Evolutionary conservation across 2,329 filamentous ascomycete genomes (phyloP).

Genomic region (Graphilbum sp.): DNA sequence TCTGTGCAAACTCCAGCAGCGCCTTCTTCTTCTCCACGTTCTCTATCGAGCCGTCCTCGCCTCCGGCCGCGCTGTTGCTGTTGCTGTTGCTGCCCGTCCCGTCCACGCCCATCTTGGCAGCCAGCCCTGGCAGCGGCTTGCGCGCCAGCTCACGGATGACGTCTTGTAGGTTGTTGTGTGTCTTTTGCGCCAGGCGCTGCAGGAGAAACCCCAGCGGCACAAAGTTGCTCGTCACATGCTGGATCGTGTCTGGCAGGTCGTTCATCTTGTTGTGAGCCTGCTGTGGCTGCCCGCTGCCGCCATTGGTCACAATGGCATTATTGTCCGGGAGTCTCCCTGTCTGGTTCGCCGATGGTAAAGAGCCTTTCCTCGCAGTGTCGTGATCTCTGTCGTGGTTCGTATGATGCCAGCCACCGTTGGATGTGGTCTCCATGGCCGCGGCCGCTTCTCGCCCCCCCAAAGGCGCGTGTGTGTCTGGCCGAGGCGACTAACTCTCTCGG

Average conservation of each 20-base stretch:
- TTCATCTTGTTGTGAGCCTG: conserved; percentile 24
- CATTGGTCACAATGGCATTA: no score
- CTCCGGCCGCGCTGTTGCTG: conserved; percentile 26
- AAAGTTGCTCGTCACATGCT: conserved; percentile 61
- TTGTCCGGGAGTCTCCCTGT: conserved; percentile 11
- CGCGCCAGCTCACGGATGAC: conserved; percentile 54
- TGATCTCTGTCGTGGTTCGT: conserved; percentile 38
- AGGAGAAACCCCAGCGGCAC: conserved; percentile 61
- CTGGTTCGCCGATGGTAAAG: conserved; percentile 3
- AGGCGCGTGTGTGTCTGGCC: no score
- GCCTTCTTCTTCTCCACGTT: conserved; percentile 62
- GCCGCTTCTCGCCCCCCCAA: neutral
- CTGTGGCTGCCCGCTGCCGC: conserved; percentile 3
- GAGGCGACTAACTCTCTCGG: no score
- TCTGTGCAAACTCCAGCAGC: conserved; percentile 63
- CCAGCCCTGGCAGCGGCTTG: conserved; percentile 40
- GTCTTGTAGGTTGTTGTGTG: conserved; percentile 61
- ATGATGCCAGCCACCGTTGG: conserved; percentile 32
- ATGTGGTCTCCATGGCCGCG: conserved; percentile 20
- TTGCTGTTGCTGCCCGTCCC: conserved; percentile 10
- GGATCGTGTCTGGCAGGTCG: conserved; percentile 43
- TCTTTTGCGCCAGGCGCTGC: conserved; percentile 64
- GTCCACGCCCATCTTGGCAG: conserved; percentile 33
- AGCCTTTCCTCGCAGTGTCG: conserved; percentile 3
- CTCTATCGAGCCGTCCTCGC: conserved; percentile 43